These are phyloP conservation scores for Penicillium canescens DNA, from an alignment of 495 filamentous ascomycete species.

Conservation along the genomic window DNA sequence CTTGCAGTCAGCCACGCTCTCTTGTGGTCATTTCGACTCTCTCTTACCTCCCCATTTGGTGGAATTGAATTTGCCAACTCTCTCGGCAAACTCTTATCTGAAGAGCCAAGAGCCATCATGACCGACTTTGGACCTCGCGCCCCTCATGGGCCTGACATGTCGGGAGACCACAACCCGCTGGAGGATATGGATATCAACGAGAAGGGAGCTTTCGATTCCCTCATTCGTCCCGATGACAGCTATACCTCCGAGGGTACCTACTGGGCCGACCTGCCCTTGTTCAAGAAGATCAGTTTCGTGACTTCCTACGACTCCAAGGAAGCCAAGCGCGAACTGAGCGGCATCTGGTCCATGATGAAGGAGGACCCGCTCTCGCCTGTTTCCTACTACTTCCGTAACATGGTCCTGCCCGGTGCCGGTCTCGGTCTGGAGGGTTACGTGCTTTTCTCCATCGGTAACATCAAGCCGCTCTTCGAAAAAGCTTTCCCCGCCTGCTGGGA, in stretches of 20 bases:
- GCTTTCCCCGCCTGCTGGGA: slow-evolving; percentile 77
- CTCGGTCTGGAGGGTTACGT: slow-evolving; percentile 89
- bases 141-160: slow-evolving; percentile 58
- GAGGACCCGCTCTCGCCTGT: slow-evolving; percentile 76
- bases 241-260: slow-evolving; percentile 79
- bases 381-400: slow-evolving; percentile 81
- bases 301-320: slow-evolving; percentile 65
- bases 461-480: slow-evolving; percentile 71
- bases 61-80: slow-evolving; percentile 2
- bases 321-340: slow-evolving; percentile 58
- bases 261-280: slow-evolving; percentile 79
- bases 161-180: slow-evolving; percentile 49
- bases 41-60: background rate
- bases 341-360: slow-evolving; percentile 77
- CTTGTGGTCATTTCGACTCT: slow-evolving; percentile 3
- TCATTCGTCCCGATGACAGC: slow-evolving; percentile 80
- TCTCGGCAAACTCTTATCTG: slow-evolving; percentile 8
- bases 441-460: slow-evolving; percentile 90
- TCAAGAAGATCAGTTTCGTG: slow-evolving; percentile 70
- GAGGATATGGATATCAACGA: slow-evolving; percentile 62
- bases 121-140: slow-evolving; percentile 55
- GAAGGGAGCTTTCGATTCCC: slow-evolving; percentile 67
- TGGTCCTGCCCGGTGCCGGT: slow-evolving; percentile 85
- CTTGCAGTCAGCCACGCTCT: slow-evolving; percentile 11
- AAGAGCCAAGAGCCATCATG: slow-evolving; percentile 23